phyloP scores from a whole-genome alignment of 2,329 filamentous ascomycete species.

The Cordyceps fumosorosea region DNA sequence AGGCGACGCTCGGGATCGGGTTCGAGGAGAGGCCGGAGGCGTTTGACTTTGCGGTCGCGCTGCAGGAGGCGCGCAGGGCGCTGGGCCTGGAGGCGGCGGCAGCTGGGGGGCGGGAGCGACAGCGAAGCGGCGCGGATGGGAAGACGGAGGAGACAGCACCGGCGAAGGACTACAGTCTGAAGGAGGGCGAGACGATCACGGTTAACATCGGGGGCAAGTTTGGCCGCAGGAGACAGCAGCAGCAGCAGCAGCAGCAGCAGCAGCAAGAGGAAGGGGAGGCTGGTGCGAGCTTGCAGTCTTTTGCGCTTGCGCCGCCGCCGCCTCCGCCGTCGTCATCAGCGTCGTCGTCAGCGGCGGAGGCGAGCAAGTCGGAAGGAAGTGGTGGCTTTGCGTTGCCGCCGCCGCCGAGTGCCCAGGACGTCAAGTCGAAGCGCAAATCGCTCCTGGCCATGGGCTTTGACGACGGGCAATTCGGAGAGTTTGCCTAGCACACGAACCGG shows the following conservation, averaged over 20 bases:
- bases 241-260: conserved; percentile 12
- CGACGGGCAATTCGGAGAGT: conserved; percentile 84
- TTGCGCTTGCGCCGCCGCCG: conserved; percentile 70
- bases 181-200: conserved; percentile 84
- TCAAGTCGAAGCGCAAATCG: conserved; percentile 53
- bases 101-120: conserved; percentile 25
- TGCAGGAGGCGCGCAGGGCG: conserved; percentile 71
- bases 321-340: conserved; percentile 24
- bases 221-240: conserved; percentile 30
- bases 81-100: conserved; percentile 50
- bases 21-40: conserved; percentile 83
- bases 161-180: conserved; percentile 69
- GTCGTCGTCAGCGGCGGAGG: conserved; percentile 16
- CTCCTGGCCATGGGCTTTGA: conserved; percentile 71
- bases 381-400: conserved; percentile 53
- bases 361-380: conserved; percentile 24
- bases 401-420: conserved; percentile 55
- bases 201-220: conserved; percentile 61
- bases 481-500: conserved; percentile 38
- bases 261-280: conserved; percentile 11
- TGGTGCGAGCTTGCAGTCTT: conserved; percentile 40
- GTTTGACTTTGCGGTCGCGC: conserved; percentile 74
- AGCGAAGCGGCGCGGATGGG: conserved; percentile 26
- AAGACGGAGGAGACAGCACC: conserved; percentile 30
- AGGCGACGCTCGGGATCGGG: conserved; percentile 75